Evolutionary conservation across 345 rosid species (phyloP), one percentile per base, ranked within the genome.

Genomic region (Abelmoschus esculentus): DNA sequence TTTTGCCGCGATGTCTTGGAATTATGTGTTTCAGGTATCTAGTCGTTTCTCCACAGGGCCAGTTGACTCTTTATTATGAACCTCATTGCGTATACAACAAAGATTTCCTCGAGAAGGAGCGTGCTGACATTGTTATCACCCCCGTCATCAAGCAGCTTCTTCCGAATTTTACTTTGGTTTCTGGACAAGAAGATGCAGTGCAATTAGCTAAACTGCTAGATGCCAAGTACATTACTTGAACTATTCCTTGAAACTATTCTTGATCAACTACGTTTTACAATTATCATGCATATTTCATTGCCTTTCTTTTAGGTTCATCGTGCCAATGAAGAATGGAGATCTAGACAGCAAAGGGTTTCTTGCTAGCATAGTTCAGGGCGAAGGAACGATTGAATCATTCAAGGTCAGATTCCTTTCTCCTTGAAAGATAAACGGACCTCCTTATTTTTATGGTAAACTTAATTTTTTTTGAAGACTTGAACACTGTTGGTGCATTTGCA

Each of bases 131-230:
- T 63, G 83, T 90, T 55, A 89, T 93, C 73, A 90, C 95, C 49
- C 98, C 95, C 0, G 95, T 93, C 74, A 84, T 86, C 73, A 89
- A 93, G 83, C 98, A 86, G 82, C 95, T 89, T 81, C 96, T 93
- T 76, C 97, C 98, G 29, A 80, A 72, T 4, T 88, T 90, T 75
- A 90, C 95, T 36, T 80, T 93, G 75, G 97, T 91, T 74, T 93
- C 89, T 3, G 98, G 98, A 64, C 97, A 90, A 88, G 95, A 93
- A 86, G 97, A 93, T 67, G 97, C 97, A 5, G 88, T 93, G 63
- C 84, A 79, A 78, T 90, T 93, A 17, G 95, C 98, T 19, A 93
- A 86, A 79, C 61, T 86, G 73, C 79, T 93, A 61, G 44, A 80
- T 60, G 98, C 95, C 80, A 93, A 78, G 96, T 93, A 89, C 59